A percentile compares a stretch with the other conserved stretches of the same genome.
Conservation (phyloP, 768 basidiomycete genomes). For the Boletus huronensis region DNA sequence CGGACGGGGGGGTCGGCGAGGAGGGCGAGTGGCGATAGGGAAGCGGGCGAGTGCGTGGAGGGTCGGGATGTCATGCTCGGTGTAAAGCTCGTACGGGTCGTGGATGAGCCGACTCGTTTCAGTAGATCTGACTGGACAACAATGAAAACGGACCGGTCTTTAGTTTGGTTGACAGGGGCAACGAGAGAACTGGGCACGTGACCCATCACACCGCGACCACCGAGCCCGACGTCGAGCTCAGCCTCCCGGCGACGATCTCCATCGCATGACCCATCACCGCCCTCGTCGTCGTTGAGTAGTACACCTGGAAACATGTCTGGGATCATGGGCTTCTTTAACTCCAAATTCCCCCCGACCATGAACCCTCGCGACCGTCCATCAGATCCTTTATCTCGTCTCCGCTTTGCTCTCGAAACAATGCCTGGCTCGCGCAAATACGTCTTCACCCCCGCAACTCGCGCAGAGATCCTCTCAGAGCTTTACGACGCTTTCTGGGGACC, state of each 20-base stretch:
- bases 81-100: too few species aligned
- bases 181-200: neutral
- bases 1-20: constrained; percentile 63
- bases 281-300: neutral
- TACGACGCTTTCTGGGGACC: constrained; percentile 82
- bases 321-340: constrained; percentile 42
- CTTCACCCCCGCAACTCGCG: constrained; percentile 69
- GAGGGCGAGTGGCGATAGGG: constrained; percentile 35
- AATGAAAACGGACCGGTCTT: too few species aligned
- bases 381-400: constrained; percentile 68
- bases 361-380: constrained; percentile 52
- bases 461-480: constrained; percentile 77
- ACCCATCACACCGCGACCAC: neutral
- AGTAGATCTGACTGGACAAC: too few species aligned
- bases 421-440: constrained; percentile 74
- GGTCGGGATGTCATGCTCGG: constrained; percentile 10
- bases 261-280: constrained; percentile 1
- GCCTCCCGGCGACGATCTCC: neutral
- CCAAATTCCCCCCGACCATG: constrained; percentile 53
- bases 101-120: too few species aligned
- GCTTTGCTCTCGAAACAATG: constrained; percentile 77
- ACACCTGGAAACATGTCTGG: constrained; percentile 33
- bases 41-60: constrained; percentile 23
- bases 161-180: too few species aligned
- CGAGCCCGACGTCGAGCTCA: neutral